Evolutionary conservation across 176 grass and related monocot genomes (phyloP).

Genomic region (Canna indica): DNA sequence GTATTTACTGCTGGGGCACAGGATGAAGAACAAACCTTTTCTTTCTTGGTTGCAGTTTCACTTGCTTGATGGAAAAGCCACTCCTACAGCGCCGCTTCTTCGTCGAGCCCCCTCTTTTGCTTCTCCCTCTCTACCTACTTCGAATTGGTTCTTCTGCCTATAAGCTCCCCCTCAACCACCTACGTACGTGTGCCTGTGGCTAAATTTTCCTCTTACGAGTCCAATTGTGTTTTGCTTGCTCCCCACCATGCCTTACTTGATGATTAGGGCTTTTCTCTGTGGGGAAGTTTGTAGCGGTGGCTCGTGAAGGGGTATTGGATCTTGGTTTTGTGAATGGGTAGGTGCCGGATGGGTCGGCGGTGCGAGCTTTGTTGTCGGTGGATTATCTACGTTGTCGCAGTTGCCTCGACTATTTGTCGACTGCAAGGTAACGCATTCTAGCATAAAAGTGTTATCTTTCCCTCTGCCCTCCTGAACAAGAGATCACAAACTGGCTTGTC

Average conservation of each 20-base stretch:
- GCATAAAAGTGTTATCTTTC: neutral
- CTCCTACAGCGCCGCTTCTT: neutral
- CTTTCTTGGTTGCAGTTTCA: neutral
- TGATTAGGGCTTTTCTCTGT: neutral
- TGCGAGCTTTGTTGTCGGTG: neutral
- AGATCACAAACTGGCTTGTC: neutral
- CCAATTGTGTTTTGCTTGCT: neutral
- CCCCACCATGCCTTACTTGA: neutral
- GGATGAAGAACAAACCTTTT: neutral
- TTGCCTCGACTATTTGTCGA: neutral
- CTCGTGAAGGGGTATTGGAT: neutral
- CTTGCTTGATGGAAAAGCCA: neutral
- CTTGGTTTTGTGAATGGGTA: neutral
- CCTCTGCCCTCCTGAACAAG: neutral
- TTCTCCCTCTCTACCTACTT: neutral
- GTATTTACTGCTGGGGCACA: neutral
- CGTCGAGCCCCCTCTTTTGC: neutral
- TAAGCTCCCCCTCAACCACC: neutral
- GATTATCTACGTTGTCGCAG: neutral
- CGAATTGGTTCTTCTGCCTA: neutral
- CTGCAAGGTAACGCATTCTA: neutral
- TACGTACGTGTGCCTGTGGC: neutral
- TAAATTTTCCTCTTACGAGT: neutral
- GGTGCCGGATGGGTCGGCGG: neutral
- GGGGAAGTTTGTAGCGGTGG: neutral